A percentile compares a stretch with the other conserved stretches of the same genome.
phyloP scores from a whole-genome alignment of 208 protist species.

The Acanthamoeba healyi region DNA sequence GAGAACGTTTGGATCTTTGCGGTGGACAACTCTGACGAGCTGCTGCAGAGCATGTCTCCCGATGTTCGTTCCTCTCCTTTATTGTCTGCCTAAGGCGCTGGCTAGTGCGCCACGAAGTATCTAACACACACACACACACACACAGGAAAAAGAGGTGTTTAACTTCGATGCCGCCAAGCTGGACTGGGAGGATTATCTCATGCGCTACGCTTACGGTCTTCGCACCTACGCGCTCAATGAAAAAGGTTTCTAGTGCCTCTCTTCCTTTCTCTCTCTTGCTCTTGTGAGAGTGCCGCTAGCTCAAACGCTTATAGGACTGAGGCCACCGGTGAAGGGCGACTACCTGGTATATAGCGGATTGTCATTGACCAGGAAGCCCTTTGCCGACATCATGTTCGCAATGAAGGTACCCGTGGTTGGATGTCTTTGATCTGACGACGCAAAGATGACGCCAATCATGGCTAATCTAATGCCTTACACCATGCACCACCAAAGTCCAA shows the following conservation, averaged over 20 bases:
- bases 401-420: constrained; percentile 13
- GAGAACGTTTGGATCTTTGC: constrained; percentile 80
- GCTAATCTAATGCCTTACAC: too few relatives aligned
- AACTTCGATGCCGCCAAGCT: constrained; percentile 78
- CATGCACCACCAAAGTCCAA: too few relatives aligned
- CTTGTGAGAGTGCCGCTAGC: not conserved
- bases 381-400: constrained; percentile 62
- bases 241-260: constrained; percentile 42
- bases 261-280: not conserved
- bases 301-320: not conserved
- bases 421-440: not conserved
- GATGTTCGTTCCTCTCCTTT: not conserved
- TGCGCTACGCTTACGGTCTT: constrained; percentile 79
- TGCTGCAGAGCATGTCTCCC: constrained; percentile 50
- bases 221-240: constrained; percentile 82
- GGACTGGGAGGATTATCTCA: constrained; percentile 83
- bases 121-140: not conserved
- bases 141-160: constrained; percentile 76
- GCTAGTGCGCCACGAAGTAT: constrained; percentile 11
- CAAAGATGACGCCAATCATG: not conserved
- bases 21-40: constrained; percentile 68
- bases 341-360: constrained; percentile 23
- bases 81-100: not conserved
- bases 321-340: not conserved
- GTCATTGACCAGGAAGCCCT: constrained; percentile 46